Conservation (phyloP, 2,329 filamentous ascomycete species). For the Talaromyces islandicus region DNA sequence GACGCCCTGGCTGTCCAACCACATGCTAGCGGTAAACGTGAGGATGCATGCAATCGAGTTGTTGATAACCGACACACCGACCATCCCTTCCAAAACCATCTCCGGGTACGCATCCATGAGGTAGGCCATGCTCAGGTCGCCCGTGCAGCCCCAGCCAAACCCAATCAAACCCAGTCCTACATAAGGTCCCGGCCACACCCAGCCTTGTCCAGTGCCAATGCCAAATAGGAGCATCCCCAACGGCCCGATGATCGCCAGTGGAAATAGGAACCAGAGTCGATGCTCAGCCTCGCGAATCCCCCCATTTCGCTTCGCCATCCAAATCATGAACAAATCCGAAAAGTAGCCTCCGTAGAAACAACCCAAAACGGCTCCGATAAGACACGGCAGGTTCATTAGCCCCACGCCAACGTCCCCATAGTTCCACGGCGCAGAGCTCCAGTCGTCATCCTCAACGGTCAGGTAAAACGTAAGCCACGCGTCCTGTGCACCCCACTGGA, state of each 20-base stretch:
- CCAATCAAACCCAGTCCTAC: slow-evolving; percentile 53
- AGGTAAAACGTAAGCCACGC: slow-evolving; percentile 57
- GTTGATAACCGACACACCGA: slow-evolving; percentile 53
- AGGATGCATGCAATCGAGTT: slow-evolving; percentile 51
- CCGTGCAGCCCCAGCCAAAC: slow-evolving; percentile 55
- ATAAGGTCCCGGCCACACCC: slow-evolving; percentile 50
- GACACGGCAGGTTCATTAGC: slow-evolving; percentile 53
- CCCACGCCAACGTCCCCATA: slow-evolving; percentile 50
- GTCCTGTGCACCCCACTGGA: slow-evolving; percentile 57
- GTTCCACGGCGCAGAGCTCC: slow-evolving; percentile 49
- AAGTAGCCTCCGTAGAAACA: slow-evolving; percentile 54
- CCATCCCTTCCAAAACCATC: slow-evolving; percentile 55
- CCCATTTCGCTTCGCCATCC: slow-evolving; percentile 49
- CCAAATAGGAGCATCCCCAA: slow-evolving; percentile 50
- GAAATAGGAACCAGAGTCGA: slow-evolving; percentile 47
- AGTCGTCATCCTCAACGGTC: slow-evolving; percentile 53
- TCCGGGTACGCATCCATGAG: slow-evolving; percentile 52
- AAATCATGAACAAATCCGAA: slow-evolving; percentile 51
- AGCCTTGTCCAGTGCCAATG: slow-evolving; percentile 46
- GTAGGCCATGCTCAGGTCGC: slow-evolving; percentile 52
- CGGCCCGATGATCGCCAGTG: slow-evolving; percentile 46
- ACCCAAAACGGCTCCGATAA: slow-evolving; percentile 43
- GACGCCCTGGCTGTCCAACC: slow-evolving; percentile 44
- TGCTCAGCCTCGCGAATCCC: slow-evolving; percentile 53
- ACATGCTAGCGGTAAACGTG: slow-evolving; percentile 47